These are phyloP conservation scores for Ambrosiella xylebori DNA, from an alignment of 2,329 filamentous ascomycete species.

Conservation along the genomic window DNA sequence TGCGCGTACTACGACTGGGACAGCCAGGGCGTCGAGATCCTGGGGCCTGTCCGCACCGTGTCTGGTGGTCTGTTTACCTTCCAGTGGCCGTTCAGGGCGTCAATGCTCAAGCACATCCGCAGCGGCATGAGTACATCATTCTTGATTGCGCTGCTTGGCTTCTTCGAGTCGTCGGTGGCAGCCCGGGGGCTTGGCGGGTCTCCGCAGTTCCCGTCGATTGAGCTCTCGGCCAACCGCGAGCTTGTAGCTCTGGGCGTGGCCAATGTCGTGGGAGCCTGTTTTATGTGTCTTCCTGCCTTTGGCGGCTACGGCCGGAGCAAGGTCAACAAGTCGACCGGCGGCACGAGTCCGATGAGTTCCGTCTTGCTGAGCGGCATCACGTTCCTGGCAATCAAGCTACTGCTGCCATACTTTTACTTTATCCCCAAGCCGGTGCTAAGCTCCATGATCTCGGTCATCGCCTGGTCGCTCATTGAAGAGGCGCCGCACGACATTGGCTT, in stretches of 20 bases:
- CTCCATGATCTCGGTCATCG: slow-evolving; percentile 88
- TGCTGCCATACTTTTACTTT: slow-evolving; percentile 87
- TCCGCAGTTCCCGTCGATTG: slow-evolving; percentile 58
- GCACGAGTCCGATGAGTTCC: slow-evolving; percentile 83
- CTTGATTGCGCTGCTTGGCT: slow-evolving; percentile 85
- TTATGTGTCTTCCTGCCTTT: slow-evolving; percentile 85
- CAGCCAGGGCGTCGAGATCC: slow-evolving; percentile 58
- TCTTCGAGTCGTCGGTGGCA: slow-evolving; percentile 93
- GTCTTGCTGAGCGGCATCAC: slow-evolving; percentile 73
- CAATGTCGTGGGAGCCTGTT: slow-evolving; percentile 80
- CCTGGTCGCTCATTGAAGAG: slow-evolving; percentile 88
- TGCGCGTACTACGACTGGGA: slow-evolving; percentile 68
- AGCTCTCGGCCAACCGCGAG: slow-evolving; percentile 79
- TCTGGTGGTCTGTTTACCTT: slow-evolving; percentile 61
- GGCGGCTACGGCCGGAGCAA: slow-evolving; percentile 94
- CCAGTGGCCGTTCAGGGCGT: slow-evolving; percentile 65
- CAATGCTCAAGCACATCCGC: slow-evolving; percentile 65
- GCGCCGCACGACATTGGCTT: slow-evolving; percentile 82
- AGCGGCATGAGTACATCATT: slow-evolving; percentile 83
- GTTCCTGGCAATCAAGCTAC: slow-evolving; percentile 59
- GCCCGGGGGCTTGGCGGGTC: slow-evolving; percentile 69
- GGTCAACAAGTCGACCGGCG: slow-evolving; percentile 82
- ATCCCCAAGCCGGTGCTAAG: slow-evolving; percentile 92
- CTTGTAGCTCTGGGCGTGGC: slow-evolving; percentile 80
- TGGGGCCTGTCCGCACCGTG: slow-evolving; percentile 63